phyloP scores from a whole-genome alignment of 225 moss, liverwort and hornwort genomes.

The Ulota crispa region DNA sequence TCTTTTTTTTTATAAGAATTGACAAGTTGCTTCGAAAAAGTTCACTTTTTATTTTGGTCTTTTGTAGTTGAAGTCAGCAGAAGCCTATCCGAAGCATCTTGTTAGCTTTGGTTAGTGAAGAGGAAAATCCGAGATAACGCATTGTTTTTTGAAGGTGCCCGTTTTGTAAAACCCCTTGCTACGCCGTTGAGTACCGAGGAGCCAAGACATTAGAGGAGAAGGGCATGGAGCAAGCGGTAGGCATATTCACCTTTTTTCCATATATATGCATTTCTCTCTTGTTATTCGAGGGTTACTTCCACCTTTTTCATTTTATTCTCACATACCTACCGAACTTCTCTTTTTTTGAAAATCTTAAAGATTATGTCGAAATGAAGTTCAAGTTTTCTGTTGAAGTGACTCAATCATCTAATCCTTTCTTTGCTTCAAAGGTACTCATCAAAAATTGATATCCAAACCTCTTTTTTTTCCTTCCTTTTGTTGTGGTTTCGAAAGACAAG shows the following conservation, averaged over 20 bases:
- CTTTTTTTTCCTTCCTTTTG: not conserved
- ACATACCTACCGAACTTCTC: not conserved
- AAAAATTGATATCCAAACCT: not conserved
- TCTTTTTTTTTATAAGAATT: not conserved
- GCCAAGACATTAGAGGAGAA: constrained; percentile 70
- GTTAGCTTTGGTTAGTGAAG: not conserved
- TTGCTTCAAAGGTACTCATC: not conserved
- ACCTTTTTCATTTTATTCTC: no score
- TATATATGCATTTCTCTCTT: no score
- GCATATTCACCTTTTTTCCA: not conserved
- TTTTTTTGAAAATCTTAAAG: not conserved
- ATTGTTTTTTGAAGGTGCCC: constrained; percentile 47
- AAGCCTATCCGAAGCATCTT: not conserved
- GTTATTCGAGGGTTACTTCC: no score
- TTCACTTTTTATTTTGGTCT: not conserved
- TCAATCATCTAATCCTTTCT: not conserved
- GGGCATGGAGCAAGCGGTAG: constrained; percentile 70
- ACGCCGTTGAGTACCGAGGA: constrained; percentile 65
- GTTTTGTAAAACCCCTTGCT: constrained; percentile 57
- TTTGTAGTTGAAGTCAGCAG: not conserved
- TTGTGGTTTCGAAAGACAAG: not conserved
- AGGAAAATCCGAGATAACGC: constrained; percentile 4
- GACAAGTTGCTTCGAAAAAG: not conserved
- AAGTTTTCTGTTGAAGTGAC: not conserved
- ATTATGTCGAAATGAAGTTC: not conserved